Percentiles rank a stretch among this genome's conserved stretches.
phyloP scores from a whole-genome alignment of 805 yeast genomes.

The Saccharomycopsis fodiens region DNA sequence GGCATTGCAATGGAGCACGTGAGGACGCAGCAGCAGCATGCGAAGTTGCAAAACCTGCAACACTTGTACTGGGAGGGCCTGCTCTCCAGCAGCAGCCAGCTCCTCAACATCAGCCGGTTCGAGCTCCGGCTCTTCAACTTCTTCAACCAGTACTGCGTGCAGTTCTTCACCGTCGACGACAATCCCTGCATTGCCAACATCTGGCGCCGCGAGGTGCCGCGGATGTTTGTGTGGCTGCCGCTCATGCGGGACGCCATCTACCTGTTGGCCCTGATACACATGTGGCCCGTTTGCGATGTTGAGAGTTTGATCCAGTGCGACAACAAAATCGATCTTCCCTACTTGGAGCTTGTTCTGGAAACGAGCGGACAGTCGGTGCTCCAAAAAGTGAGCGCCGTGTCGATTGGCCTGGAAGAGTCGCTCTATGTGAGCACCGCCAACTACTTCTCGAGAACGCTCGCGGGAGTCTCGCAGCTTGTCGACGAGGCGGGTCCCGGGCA shows the following conservation, averaged over 20 bases:
- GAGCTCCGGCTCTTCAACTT: neutral
- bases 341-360: neutral
- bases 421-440: neutral
- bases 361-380: neutral
- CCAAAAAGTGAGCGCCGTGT: neutral
- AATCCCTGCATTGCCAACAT: neutral
- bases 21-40: too few species aligned
- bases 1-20: too few species aligned
- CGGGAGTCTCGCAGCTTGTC: neutral
- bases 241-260: neutral
- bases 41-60: too few species aligned
- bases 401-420: neutral
- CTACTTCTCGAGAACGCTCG: neutral
- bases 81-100: neutral
- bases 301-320: neutral
- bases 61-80: neutral
- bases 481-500: neutral
- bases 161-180: neutral
- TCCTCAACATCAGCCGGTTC: neutral
- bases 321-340: neutral
- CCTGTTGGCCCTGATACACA: neutral
- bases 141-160: neutral
- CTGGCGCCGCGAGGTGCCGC: neutral
- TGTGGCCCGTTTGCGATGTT: neutral
- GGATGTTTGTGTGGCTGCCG: neutral